Conservation (phyloP, 2,329 filamentous ascomycete genomes). For the Pyrenophora teres region DNA sequence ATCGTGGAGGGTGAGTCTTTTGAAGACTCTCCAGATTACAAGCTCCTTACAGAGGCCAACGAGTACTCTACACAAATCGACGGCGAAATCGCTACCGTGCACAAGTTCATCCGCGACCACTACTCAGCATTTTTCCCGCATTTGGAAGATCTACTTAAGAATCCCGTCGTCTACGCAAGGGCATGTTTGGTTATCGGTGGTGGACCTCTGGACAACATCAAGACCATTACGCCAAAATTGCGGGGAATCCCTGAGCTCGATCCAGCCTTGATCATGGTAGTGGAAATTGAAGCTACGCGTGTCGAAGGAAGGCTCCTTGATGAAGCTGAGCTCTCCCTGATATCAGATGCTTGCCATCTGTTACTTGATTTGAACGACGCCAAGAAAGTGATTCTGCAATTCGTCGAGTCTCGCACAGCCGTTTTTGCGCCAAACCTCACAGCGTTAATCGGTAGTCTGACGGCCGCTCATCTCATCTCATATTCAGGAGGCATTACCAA, state of each 20-base stretch:
- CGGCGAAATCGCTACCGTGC: conserved; percentile 86
- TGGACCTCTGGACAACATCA: conserved; percentile 87
- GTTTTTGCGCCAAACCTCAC: conserved; percentile 95
- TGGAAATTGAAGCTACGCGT: conserved; percentile 91
- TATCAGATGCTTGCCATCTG: conserved; percentile 82
- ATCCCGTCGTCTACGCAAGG: conserved; percentile 93
- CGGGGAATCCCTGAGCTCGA: conserved; percentile 74
- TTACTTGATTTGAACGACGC: conserved; percentile 84
- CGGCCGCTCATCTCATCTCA: conserved; percentile 95
- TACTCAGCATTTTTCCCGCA: conserved; percentile 94
- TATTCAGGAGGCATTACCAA: conserved; percentile 86
- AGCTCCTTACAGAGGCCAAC: conserved; percentile 85
- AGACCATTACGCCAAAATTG: conserved; percentile 74
- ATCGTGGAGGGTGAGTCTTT: conserved; percentile 74
- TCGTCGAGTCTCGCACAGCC: conserved; percentile 96
- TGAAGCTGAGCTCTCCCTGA: conserved; percentile 72
- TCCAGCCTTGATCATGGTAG: conserved; percentile 90
- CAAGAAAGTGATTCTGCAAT: conserved; percentile 85
- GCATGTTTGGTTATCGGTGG: conserved; percentile 92
- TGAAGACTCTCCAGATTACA: conserved; percentile 90
- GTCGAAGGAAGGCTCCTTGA: conserved; percentile 80
- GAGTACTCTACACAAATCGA: conserved; percentile 90
- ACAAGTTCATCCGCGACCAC: conserved; percentile 96
- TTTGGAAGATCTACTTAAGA: conserved; percentile 86
- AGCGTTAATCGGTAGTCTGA: conserved; percentile 85